Evolutionary conservation across 306 rosid species (phyloP).

Genomic region (Albizia julibrissin): DNA sequence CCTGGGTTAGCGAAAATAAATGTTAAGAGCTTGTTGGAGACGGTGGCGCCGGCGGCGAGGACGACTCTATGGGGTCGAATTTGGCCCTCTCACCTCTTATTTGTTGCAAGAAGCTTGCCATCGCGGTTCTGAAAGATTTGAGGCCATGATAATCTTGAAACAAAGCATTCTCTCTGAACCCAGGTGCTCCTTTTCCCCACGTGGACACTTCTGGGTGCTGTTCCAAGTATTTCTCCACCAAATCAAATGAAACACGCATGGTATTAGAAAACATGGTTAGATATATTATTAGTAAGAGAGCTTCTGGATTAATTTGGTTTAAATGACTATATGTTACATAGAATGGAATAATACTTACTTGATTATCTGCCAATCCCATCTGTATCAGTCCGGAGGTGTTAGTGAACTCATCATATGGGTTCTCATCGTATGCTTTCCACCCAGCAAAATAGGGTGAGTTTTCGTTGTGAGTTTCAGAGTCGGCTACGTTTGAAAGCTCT

Average conservation of each 20-base stretch:
- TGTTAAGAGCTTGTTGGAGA: conserved; percentile 87
- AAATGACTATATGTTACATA: background rate
- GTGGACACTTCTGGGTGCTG: conserved; percentile 53
- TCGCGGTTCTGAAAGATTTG: conserved; percentile 70
- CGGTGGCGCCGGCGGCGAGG: conserved; percentile 95
- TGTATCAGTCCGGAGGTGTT: conserved; percentile 82
- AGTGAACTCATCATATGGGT: too few relatives aligned
- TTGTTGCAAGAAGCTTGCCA: conserved; percentile 89
- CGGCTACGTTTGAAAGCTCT: too few relatives aligned
- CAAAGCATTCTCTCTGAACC: conserved; percentile 86
- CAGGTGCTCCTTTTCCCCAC: conserved; percentile 57
- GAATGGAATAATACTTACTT: conserved; percentile 49
- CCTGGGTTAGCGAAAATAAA: too few relatives aligned
- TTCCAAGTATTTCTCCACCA: conserved; percentile 74
- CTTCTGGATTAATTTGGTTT: background rate
- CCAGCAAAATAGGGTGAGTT: too few relatives aligned
- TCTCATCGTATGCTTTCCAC: too few relatives aligned
- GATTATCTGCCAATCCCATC: conserved; percentile 96
- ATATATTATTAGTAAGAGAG: background rate
- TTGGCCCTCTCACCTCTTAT: conserved; percentile 74
- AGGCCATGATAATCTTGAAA: conserved; percentile 98
- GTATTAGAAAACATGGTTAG: background rate
- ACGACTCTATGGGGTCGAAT: conserved; percentile 75
- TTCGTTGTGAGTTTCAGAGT: too few relatives aligned
- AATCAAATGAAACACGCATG: conserved; percentile 82